Evolutionary conservation across 495 filamentous ascomycete genomes (phyloP).

Genomic region (Melanomma pulvis-pyrius): DNA sequence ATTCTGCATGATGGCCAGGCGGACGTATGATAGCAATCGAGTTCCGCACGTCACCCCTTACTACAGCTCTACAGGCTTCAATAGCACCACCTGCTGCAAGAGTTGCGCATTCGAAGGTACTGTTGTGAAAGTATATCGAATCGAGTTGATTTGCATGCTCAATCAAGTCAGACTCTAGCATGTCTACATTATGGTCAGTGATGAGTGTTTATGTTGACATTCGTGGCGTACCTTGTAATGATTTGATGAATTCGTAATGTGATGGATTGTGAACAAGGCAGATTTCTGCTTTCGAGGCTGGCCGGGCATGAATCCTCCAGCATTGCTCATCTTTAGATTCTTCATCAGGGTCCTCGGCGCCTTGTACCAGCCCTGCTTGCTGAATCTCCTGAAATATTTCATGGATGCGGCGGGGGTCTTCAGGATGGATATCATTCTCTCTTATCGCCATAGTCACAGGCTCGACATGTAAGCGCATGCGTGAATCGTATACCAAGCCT

Average conservation of each 20-base stretch:
- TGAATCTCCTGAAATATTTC: conserved; percentile 86
- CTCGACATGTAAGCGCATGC: conserved; percentile 93
- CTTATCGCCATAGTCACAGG: conserved; percentile 49
- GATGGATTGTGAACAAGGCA: conserved; percentile 70
- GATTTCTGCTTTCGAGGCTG: conserved; percentile 76
- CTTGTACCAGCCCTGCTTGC: conserved; percentile 71
- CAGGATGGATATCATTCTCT: conserved; percentile 75
- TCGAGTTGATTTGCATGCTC: conserved; percentile 66
- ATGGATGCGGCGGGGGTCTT: conserved; percentile 88
- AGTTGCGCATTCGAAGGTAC: conserved; percentile 77
- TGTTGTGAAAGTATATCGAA: conserved; percentile 85
- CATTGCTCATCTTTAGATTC: conserved; percentile 62
- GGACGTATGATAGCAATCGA: conserved; percentile 93
- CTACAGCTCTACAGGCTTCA: conserved; percentile 86
- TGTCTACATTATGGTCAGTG: conserved; percentile 42
- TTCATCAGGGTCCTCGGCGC: conserved; percentile 51
- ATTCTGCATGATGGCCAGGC: conserved; percentile 93
- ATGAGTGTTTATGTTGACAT: neutral
- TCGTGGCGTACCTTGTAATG: conserved; percentile 54
- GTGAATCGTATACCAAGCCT: conserved; percentile 83
- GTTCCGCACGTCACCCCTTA: conserved; percentile 79
- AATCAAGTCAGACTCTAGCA: conserved; percentile 64
- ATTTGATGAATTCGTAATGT: conserved; percentile 77
- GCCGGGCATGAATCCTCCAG: conserved; percentile 72
- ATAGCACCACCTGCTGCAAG: conserved; percentile 94